These are phyloP conservation scores for Mycena leptocephala DNA, from an alignment of 768 basidiomycete genomes.

Conservation along the genomic window DNA sequence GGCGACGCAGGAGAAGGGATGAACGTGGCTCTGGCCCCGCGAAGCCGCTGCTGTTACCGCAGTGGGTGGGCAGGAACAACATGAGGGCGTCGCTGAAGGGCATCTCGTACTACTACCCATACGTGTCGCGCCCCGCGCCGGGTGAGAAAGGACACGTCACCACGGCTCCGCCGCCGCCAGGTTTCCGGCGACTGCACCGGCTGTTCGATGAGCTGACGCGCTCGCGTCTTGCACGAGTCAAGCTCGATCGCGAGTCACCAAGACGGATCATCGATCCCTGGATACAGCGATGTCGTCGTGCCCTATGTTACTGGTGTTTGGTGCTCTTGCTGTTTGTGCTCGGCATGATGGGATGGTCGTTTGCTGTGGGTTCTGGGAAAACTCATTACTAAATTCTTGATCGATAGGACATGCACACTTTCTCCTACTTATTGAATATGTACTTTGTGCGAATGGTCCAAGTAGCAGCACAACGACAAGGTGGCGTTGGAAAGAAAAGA, in stretches of 20 bases:
- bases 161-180: conserved; percentile 17
- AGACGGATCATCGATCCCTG: conserved; percentile 37
- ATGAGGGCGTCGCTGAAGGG: conserved; percentile 27
- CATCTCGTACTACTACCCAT: conserved; percentile 40
- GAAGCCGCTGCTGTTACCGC: conserved; percentile 34
- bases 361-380: conserved; percentile 34
- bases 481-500: too few species aligned
- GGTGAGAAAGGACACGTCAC: conserved; percentile 28
- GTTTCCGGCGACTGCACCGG: conserved; percentile 21
- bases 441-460: too few species aligned
- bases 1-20: not conserved
- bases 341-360: conserved; percentile 33
- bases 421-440: conserved; percentile 14
- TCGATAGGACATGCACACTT: not conserved
- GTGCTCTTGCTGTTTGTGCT: conserved; percentile 12
- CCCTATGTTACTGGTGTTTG: conserved; percentile 32
- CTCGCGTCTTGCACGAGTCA: conserved; percentile 29
- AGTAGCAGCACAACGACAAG: too few species aligned
- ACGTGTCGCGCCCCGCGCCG: conserved; percentile 33
- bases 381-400: conserved; percentile 7
- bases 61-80: conserved; percentile 33
- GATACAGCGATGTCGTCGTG: conserved; percentile 34
- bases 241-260: conserved; percentile 24
- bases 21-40: not conserved
- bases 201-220: conserved; percentile 31